A percentile compares a stretch with the other conserved stretches of the same genome.
phyloP scores from a whole-genome alignment of 1,284 basidiomycete genomes.

The Ustilago lituana region DNA sequence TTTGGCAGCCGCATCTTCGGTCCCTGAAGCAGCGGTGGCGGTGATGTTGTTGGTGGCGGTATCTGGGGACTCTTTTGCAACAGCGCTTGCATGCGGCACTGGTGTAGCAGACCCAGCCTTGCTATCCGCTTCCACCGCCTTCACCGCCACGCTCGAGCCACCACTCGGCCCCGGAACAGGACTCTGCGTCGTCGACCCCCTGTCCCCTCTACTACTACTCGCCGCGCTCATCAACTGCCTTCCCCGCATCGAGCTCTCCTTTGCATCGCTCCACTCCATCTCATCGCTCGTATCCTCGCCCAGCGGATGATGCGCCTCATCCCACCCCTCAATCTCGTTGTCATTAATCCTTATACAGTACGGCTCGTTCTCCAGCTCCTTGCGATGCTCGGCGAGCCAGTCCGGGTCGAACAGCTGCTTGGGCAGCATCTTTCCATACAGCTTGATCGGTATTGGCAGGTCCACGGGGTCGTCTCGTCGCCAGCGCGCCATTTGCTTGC shows the following conservation, averaged over 20 bases:
- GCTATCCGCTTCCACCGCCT: background rate
- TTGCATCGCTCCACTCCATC: conserved; percentile 56
- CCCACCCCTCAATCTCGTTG: conserved; percentile 46
- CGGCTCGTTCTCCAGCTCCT: conserved; percentile 46
- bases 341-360: conserved; percentile 52
- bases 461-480: conserved; percentile 49
- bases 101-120: conserved; percentile 15
- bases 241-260: conserved; percentile 29
- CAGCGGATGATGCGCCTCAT: conserved; percentile 43
- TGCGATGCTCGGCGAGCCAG: conserved; percentile 45
- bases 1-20: background rate
- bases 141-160: background rate
- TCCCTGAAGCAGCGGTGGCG: no score
- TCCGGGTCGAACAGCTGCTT: conserved; percentile 45
- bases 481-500: conserved; percentile 54
- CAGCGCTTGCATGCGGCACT: background rate
- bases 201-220: conserved; percentile 4
- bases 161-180: conserved; percentile 9
- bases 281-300: conserved; percentile 54
- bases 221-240: conserved; percentile 11
- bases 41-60: background rate
- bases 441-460: conserved; percentile 48
- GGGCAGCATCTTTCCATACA: conserved; percentile 48
- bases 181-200: conserved; percentile 15
- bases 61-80: conserved; percentile 2